Evolutionary conservation across 2,329 filamentous ascomycete genomes (phyloP).

Genomic region (Aschersonia sp.): DNA sequence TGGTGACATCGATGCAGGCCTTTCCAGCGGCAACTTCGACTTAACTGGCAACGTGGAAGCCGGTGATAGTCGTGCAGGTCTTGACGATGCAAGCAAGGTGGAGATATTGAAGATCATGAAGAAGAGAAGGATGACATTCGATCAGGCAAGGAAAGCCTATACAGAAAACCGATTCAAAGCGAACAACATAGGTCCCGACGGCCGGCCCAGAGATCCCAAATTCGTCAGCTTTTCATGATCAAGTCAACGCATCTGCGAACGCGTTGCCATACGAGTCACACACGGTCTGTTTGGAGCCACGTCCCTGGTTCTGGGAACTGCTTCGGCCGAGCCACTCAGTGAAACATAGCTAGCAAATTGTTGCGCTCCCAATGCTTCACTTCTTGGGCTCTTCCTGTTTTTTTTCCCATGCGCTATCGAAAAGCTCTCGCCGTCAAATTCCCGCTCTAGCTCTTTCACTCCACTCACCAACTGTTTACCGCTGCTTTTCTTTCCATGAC

Average conservation of each 20-base stretch:
- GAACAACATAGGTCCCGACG: constrained; percentile 80
- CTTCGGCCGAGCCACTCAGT: neutral
- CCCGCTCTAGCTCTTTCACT: too few species aligned
- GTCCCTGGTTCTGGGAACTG: neutral
- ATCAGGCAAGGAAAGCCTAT: constrained; percentile 76
- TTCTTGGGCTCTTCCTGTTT: too few species aligned
- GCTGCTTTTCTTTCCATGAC: too few species aligned
- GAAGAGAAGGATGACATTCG: constrained; percentile 65
- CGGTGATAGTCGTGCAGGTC: constrained; percentile 63
- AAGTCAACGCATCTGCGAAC: neutral
- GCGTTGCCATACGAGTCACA: neutral
- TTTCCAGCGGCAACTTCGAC: constrained; percentile 74
- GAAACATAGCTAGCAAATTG: too few species aligned
- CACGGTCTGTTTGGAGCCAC: neutral
- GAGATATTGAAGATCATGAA: constrained; percentile 89
- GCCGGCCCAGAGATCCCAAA: constrained; percentile 78
- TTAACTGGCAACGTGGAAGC: constrained; percentile 64
- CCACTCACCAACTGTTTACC: too few species aligned
- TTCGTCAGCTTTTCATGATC: constrained; percentile 67
- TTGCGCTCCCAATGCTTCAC: too few species aligned
- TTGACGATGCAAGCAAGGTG: constrained; percentile 67
- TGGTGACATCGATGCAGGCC: constrained; percentile 74
- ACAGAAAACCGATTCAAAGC: constrained; percentile 77
- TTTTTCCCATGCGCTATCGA: too few species aligned
- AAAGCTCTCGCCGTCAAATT: too few species aligned